Percentiles rank a stretch among this genome's conserved stretches.
Conservation (phyloP, 1,139 yeast species). For the Blastobotrys capitulatus region DNA sequence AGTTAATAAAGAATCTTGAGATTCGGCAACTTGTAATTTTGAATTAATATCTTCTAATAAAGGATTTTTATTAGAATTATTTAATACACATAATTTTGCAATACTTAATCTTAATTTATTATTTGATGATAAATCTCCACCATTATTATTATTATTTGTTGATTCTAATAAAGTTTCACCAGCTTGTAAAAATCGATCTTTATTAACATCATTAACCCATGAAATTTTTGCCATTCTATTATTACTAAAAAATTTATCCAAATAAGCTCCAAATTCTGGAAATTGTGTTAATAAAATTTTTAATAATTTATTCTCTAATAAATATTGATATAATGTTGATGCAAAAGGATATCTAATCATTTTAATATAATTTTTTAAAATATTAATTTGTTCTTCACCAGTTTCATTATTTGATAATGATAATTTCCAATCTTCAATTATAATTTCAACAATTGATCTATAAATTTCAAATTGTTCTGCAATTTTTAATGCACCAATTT, state of each 20-base stretch:
- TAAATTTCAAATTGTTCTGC: slow-evolving; percentile 66
- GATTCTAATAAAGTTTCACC: slow-evolving; percentile 43
- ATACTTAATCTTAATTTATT: slow-evolving; percentile 59
- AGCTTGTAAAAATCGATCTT: slow-evolving; percentile 47
- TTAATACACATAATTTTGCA: slow-evolving; percentile 51
- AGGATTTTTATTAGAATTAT: neutral
- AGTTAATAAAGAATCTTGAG: slow-evolving; percentile 16
- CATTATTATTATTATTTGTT: slow-evolving; percentile 28
- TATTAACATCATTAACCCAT: slow-evolving; percentile 67
- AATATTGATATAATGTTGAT: slow-evolving; percentile 53
- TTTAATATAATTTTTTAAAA: slow-evolving; percentile 50
- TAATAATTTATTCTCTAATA: slow-evolving; percentile 49
- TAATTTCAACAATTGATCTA: slow-evolving; percentile 57
- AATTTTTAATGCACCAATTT: slow-evolving; percentile 52
- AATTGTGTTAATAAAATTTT: slow-evolving; percentile 53
- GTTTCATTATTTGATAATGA: slow-evolving; percentile 32
- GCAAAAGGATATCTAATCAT: slow-evolving; percentile 70
- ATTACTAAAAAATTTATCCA: slow-evolving; percentile 50
- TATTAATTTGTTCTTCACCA: slow-evolving; percentile 26
- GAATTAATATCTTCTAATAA: slow-evolving; percentile 13
- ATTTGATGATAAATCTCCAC: slow-evolving; percentile 43
- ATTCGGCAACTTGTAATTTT: slow-evolving; percentile 15
- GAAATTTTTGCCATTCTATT: slow-evolving; percentile 52
- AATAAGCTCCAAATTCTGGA: slow-evolving; percentile 46
- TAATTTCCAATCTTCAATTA: slow-evolving; percentile 47